These are phyloP conservation scores for Talaromyces sp. DNA, from an alignment of 2,329 filamentous ascomycete genomes.

Conservation along the genomic window DNA sequence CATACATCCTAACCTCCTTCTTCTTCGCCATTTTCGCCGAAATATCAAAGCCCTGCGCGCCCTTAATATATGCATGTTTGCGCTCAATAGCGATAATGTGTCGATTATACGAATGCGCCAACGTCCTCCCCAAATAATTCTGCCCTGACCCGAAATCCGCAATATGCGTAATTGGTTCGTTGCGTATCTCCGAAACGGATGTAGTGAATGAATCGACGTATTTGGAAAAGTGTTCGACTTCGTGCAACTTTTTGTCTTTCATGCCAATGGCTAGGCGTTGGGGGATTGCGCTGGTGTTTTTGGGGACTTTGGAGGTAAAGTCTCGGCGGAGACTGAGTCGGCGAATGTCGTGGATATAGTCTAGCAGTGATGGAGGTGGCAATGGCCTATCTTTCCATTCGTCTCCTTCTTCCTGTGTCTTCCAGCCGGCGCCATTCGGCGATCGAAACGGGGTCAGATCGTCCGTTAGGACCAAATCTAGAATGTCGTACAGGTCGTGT, in stretches of 20 bases:
- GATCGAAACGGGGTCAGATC: slow-evolving; percentile 54
- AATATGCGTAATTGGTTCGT: slow-evolving; percentile 69
- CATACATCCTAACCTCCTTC: slow-evolving; percentile 58
- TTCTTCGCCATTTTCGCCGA: slow-evolving; percentile 72
- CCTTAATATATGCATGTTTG: slow-evolving; percentile 78
- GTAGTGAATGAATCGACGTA: slow-evolving; percentile 71
- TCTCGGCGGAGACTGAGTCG: slow-evolving; percentile 65
- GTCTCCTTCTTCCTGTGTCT: slow-evolving; percentile 5
- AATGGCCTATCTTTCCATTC: slow-evolving; percentile 46
- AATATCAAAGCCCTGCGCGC: slow-evolving; percentile 82
- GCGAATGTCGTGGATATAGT: slow-evolving; percentile 71
- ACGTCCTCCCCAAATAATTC: slow-evolving; percentile 86
- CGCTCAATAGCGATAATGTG: slow-evolving; percentile 90
- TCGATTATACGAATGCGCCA: slow-evolving; percentile 82
- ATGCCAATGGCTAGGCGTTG: slow-evolving; percentile 80
- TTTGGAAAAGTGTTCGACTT: slow-evolving; percentile 85
- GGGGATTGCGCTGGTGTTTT: slow-evolving; percentile 55
- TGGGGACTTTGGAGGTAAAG: slow-evolving; percentile 47
- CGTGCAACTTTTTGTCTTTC: slow-evolving; percentile 93
- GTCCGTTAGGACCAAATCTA: slow-evolving; percentile 79
- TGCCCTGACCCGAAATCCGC: slow-evolving; percentile 96
- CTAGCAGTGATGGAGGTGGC: slow-evolving; percentile 59
- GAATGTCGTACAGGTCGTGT: slow-evolving; percentile 69
- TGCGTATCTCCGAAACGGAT: slow-evolving; percentile 51
- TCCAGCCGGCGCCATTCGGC: background rate